Conservation (phyloP, 2,329 filamentous ascomycete genomes). For the Diaporthe batatas region DNA sequence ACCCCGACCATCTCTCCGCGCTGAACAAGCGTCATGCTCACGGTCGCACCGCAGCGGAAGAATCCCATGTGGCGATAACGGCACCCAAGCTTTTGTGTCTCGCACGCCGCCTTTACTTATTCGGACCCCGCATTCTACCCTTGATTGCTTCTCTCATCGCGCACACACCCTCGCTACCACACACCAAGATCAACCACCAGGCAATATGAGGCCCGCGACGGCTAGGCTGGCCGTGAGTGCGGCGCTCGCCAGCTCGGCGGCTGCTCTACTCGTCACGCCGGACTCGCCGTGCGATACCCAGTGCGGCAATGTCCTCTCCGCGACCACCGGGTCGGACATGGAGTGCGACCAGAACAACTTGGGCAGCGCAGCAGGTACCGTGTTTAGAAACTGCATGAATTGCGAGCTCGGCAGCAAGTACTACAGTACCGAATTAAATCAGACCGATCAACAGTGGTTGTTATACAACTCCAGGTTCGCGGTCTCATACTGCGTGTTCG, state of each 20-base stretch:
- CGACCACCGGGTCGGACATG: slow-evolving; percentile 61
- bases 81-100: slow-evolving; percentile 8
- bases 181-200: background rate
- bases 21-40: slow-evolving; percentile 27
- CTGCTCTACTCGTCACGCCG: slow-evolving; percentile 58
- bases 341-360: slow-evolving; percentile 61
- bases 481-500: slow-evolving; percentile 68
- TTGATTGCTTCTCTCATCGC: background rate
- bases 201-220: slow-evolving; percentile 40
- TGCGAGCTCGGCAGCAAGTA: slow-evolving; percentile 67
- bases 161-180: slow-evolving; percentile 6
- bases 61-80: slow-evolving; percentile 34
- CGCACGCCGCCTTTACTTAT: slow-evolving; percentile 10
- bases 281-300: slow-evolving; percentile 63
- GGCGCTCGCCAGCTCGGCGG: slow-evolving; percentile 45
- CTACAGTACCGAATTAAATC: slow-evolving; percentile 50
- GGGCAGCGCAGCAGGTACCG: slow-evolving; percentile 56
- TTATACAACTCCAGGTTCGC: slow-evolving; percentile 72
- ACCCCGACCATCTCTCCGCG: background rate
- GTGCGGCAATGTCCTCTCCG: slow-evolving; percentile 67
- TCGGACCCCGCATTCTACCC: slow-evolving; percentile 36
- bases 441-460: slow-evolving; percentile 66
- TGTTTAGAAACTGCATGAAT: slow-evolving; percentile 65
- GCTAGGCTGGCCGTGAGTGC: slow-evolving; percentile 35
- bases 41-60: slow-evolving; percentile 34